Evolutionary conservation across 2,329 filamentous ascomycete species (phyloP), one percentile per base, ranked within the genome.

Genomic region (Sclerotiophoma versabilis): DNA sequence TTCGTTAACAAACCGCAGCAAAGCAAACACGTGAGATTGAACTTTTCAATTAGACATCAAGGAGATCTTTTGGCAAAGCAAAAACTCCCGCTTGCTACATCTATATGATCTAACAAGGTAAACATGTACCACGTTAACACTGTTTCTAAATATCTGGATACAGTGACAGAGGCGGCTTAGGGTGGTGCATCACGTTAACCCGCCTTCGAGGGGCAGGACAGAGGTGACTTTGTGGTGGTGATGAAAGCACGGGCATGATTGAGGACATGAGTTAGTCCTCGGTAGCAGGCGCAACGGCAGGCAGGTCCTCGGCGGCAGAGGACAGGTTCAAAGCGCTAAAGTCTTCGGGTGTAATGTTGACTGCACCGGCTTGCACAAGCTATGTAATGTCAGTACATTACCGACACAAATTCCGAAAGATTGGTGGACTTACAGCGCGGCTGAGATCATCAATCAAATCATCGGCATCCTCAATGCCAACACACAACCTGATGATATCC

Each of bases 391-490:
- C 25, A 29, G 25, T 22, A 25, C 5, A 39, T n/a, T 11, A 15
- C 4, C 15, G 12, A 14, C 48, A 2, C 25, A 30, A 37, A 9
- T 26, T 19, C 10, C 15, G 9, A 12, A 1, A 2, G 26, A 17
- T 19, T 17, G 29, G 14, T 54, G 39, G 29, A 87, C 91, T 83
- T 86, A 96, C 92, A 65, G 95, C 95, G 65, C 92, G 87, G 58
- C 88, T 90, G 54, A 99, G 79, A 76, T 99, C 95, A 71, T 98
- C 93, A 71, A 98, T 91, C 68, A 99, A 75, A 79, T 99, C 95
- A 65, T 92, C 86, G 3, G 84, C 85, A 75, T 99, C 95, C 75
- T 99, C 95, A 69, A 99, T 99, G 38, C 95, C 95, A 37, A 99
- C 92, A 71, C 95, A 99, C 49, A 99, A 78, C 50, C 95, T 85